These are phyloP conservation scores for Penicillium sp. DNA, from an alignment of 2,329 filamentous ascomycete genomes.

Conservation along the genomic window DNA sequence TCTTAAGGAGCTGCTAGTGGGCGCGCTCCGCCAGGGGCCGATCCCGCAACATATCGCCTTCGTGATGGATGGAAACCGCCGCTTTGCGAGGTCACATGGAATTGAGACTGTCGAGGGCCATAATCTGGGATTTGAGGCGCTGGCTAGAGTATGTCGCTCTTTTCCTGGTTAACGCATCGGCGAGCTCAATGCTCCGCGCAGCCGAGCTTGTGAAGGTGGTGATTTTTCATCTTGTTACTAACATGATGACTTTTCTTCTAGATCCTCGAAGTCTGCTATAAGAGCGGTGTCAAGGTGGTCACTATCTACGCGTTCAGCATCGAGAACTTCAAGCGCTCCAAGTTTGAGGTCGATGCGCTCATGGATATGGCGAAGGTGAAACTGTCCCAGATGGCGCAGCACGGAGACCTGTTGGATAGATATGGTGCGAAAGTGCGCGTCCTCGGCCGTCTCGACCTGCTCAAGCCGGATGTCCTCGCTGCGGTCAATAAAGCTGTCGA, in stretches of 20 bases:
- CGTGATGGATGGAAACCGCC: conserved; percentile 97
- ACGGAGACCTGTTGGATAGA: conserved; percentile 87
- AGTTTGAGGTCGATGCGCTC: conserved; percentile 92
- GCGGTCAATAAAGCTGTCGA: conserved; percentile 84
- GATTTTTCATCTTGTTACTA: background rate
- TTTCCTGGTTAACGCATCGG: background rate
- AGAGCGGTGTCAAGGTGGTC: conserved; percentile 92
- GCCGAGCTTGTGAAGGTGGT: background rate
- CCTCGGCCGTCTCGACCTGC: conserved; percentile 78
- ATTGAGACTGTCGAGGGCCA: conserved; percentile 98
- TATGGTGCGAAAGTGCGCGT: conserved; percentile 88
- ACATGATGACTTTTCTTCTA: conserved; percentile 33
- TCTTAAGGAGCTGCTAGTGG: conserved; percentile 81
- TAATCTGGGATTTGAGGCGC: conserved; percentile 90
- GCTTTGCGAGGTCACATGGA: conserved; percentile 84
- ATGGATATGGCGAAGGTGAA: conserved; percentile 99
- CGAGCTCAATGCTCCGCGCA: background rate
- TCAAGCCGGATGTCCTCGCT: conserved; percentile 83
- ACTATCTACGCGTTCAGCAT: conserved; percentile 99
- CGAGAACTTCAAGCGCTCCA: conserved; percentile 96
- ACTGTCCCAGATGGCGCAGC: conserved; percentile 84
- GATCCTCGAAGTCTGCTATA: conserved; percentile 98
- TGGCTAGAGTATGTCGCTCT: conserved; percentile 69
- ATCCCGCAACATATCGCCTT: conserved; percentile 97
- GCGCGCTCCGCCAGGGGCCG: conserved; percentile 83